phyloP scores from a whole-genome alignment of 768 basidiomycete genomes.

The Lactarius vividus region DNA sequence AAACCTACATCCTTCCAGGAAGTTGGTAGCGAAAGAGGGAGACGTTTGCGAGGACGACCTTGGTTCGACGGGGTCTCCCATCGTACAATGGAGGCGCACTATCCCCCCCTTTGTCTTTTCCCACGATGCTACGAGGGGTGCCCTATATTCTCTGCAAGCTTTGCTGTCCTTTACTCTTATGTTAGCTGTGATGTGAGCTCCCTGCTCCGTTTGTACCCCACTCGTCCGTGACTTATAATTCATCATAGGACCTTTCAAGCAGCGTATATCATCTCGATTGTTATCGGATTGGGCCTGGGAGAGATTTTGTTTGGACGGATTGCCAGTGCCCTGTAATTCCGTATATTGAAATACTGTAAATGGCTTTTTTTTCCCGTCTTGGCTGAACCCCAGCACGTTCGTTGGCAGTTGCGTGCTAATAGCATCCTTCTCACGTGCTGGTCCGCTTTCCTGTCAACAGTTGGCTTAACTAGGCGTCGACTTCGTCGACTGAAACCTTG shows the following conservation, averaged over 20 bases:
- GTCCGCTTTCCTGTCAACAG: no score
- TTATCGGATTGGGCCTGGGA: conserved; percentile 69
- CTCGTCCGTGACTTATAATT: conserved; percentile 20
- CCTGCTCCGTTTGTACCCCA: conserved; percentile 20
- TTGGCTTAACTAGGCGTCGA: no score
- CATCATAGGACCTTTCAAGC: conserved; percentile 75
- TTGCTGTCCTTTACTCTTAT: conserved; percentile 69
- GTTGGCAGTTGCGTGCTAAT: no score
- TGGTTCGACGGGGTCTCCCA: not conserved
- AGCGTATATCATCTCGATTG: conserved; percentile 69
- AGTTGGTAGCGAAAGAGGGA: conserved; percentile 1
- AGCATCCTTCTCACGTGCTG: no score
- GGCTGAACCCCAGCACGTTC: no score
- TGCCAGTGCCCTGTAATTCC: conserved; percentile 27
- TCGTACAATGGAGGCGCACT: conserved; percentile 35
- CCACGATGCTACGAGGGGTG: conserved; percentile 71
- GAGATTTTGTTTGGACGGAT: conserved; percentile 70
- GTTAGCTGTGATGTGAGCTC: conserved; percentile 73
- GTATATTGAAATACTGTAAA: not conserved
- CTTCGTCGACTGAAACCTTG: no score
- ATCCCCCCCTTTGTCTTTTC: conserved; percentile 61
- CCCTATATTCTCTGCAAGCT: conserved; percentile 60
- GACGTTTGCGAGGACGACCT: not conserved
- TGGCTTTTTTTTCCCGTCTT: not conserved
- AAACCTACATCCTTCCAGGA: not conserved